Evolutionary conservation across 169 alveolate species (phyloP), one percentile per base, ranked within the genome.

Genomic region (Cryptosporidium xiaoi): DNA sequence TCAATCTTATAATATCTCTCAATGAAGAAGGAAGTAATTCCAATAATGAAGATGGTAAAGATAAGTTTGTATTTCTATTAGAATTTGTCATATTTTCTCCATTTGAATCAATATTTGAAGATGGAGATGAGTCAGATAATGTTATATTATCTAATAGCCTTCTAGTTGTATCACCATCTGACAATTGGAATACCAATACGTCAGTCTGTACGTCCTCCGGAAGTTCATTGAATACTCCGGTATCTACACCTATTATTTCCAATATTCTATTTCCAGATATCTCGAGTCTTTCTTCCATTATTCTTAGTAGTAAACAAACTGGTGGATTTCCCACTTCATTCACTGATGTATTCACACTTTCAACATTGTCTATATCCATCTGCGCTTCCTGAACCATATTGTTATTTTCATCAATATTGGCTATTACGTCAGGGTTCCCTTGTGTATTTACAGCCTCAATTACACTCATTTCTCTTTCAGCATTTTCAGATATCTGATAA

Each of bases 191-290:
- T 15, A 77, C 77, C 51, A 77, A 55, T 18, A 77, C 85, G 48
- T 77, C 85, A 10, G 85, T 58, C 29, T 77, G 85, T 58, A 77
- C 62, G 50, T 77, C 85, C 18, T 77, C 85, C 8, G 85, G 85
- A 8, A 77, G 51, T 24, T 77, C 85, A 18, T 58, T 40, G 34
- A 77, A 77, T 5, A 77, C 85, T 4, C 77, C 64, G 58, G 60
- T 60, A 18, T 77, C 85, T 16, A 77, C 64, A 10, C 85, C 85
- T 31, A 77, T 71, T 24, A 77, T 77, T n/a, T 77, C 85, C 71
- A 77, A 20, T 27, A 77, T 77, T 50, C 85, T 34, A 13, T 51
- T 60, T 29, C 85, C 34, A 51, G 51, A 40, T 44, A 77, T 1
- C 13, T 71, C 85, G 2, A 46, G 48, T 5, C 85, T 56, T 33